Base-by-base conservation (phyloP, 257 asterid genomes). In the Fraxinus quadrangulata region DNA sequence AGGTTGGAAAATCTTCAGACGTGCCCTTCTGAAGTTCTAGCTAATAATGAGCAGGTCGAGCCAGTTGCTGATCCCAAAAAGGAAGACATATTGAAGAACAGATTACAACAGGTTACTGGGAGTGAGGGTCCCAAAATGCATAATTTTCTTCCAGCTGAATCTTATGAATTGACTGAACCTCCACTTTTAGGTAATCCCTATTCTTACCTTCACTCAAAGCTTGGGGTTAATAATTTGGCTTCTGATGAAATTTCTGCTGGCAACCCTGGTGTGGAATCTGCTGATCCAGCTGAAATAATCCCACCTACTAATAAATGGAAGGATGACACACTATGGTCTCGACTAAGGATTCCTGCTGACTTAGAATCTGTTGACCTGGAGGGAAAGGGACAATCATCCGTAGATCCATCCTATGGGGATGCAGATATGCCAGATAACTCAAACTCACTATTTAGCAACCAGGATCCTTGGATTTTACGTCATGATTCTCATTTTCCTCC, bases 401-500 rank as follows among this genome's bases (percentile, higher is more conserved):
- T 81, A 75, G 85, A 85, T n/a, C 83, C 89, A 75, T 83, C 94
- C 49, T 72, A 77, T 73, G 71, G 78, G 78, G 91, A 11, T 11
- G 49, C 4, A 10, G 49, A 88, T 70, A 49, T 78, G 65, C 78
- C 74, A 7, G 92, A 93, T 74, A 85, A 82, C 84, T 88, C 93
- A 34, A 76, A 86, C 72, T 90, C 97, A 33, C 78, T 90, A 54
- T 92, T 89, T 81, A 83, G 91, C 82, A 85, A 89, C 82, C 96
- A 86, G 85, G 99, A 96, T 82, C 96, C 96, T 70, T 96, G 97
- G 97, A 89, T 75, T 84, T 65, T 92, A 85, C 86, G 80, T 71
- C 78, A 81, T 40, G 98, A 93, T 74, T 71, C 85, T 76, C 94
- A 88, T 69, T 87, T 88, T 75, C 95, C 97, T 75, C 97, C 97